Base-by-base conservation (phyloP, 2,329 filamentous ascomycete species). In the Nothophaeocryptopus gaeumannii region DNA sequence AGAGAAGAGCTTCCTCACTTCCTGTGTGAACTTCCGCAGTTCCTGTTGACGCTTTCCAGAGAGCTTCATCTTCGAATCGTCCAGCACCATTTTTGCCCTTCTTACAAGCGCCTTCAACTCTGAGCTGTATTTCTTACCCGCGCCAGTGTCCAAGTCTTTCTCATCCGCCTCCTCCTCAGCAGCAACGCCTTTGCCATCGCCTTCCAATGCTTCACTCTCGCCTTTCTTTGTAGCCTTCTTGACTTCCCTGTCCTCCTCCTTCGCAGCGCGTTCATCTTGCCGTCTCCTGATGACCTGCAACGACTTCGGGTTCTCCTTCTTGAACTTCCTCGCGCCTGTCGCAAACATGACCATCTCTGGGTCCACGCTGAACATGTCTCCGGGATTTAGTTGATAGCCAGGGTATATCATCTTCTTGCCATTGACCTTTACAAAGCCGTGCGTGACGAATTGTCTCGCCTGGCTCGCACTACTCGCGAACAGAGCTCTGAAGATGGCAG, bases 291-390 rank as follows among this genome's bases (percentile, higher is more conserved):
- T 34, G 38, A 54, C 61, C 53, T 58, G 63, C 11, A 48, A 53
- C 49, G 33, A 62, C 51, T 39, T 65, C 55, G 61, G 54, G 40
- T 53, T 63, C 35, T 53, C 50, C 47, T 60, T 63, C 48, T 64
- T 63, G 41, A 57, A 50, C 58, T 70, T 70, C 41, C 81, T 80
- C 20, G 80, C 78, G 51, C 93, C 93, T 1, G 91, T 96, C 31
- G 89, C 92, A 63, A 81, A 91, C 71, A 99, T 79, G 49, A 99
- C 93, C 61, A 85, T 83, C 34, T 96, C 89, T 32, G 88, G 79
- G 14, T 96, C 87, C 62, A 99, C 92, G 69, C 95, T 89, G 78
- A 99, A 99, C 83, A 99, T 89, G 69, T 99, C 93, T 60, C 93
- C 93, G 2, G 93, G 95, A 70, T 99, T 99, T 34, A 99, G 81